phyloP scores from a whole-genome alignment of 2,329 filamentous ascomycete species.

The Fusarium scirpi region DNA sequence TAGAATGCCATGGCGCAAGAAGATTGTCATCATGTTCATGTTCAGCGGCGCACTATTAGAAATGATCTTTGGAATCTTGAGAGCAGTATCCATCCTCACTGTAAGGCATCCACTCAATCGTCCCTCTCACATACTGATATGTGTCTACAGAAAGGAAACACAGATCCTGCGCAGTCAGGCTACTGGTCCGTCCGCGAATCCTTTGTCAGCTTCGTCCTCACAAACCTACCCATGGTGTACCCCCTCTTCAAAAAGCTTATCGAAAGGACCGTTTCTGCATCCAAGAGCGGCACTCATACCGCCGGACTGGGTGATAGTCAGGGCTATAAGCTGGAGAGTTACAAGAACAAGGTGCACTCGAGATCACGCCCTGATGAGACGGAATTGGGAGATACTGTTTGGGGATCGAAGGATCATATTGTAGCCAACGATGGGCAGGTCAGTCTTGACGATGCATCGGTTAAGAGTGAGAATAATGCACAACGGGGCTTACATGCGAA shows the following conservation, averaged over 20 bases:
- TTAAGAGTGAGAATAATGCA: too few relatives aligned
- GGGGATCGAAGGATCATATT: constrained; percentile 1
- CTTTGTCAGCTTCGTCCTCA: not conserved
- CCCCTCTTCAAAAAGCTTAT: not conserved
- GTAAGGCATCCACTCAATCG: rapidly evolving
- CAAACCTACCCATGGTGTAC: constrained; percentile 1
- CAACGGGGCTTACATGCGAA: not conserved
- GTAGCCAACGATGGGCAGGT: not conserved
- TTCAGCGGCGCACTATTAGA: not conserved
- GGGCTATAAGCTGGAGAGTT: not conserved
- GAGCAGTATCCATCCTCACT: not conserved
- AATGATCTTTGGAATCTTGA: not conserved
- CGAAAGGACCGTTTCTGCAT: not conserved
- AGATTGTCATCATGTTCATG: constrained; percentile 4
- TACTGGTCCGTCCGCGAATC: constrained; percentile 2
- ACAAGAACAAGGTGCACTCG: not conserved
- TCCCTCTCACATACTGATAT: rapidly evolving
- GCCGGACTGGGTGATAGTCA: not conserved
- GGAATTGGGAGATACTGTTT: not conserved
- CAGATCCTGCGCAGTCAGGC: not conserved
- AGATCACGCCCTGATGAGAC: not conserved
- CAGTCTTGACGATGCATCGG: not conserved
- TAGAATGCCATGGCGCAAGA: constrained; percentile 1
- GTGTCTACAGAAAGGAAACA: not conserved
- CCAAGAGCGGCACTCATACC: not conserved